These are phyloP conservation scores for Cladosporium phlei DNA, from an alignment of 2,329 filamentous ascomycete species.

Conservation along the genomic window DNA sequence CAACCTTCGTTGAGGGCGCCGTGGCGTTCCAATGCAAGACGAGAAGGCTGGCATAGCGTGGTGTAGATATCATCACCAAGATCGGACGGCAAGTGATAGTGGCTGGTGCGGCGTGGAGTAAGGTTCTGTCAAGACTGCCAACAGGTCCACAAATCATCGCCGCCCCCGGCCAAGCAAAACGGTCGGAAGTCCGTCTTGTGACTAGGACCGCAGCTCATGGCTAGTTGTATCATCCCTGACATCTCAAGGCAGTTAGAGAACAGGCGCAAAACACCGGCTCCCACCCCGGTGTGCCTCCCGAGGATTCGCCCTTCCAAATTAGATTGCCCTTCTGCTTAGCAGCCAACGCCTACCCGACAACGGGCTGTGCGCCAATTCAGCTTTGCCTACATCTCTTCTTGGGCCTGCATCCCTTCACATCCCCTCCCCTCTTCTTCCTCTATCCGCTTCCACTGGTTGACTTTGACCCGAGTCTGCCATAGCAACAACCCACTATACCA, in stretches of 20 bases:
- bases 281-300: neutral
- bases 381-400: conserved; percentile 1
- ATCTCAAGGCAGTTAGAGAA: conserved; percentile 1
- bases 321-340: conserved; percentile 8
- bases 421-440: neutral
- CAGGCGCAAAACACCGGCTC: conserved; percentile 4
- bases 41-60: conserved; percentile 6
- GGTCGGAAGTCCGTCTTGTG: no score
- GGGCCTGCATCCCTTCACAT: conserved; percentile 4
- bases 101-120: conserved; percentile 2
- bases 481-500: neutral
- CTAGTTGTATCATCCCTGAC: conserved; percentile 12
- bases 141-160: conserved; percentile 5
- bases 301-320: conserved; percentile 13
- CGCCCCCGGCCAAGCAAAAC: conserved; percentile 7
- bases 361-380: neutral
- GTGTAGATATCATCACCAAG: neutral
- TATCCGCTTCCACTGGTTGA: conserved; percentile 1
- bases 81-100: neutral
- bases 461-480: conserved; percentile 7
- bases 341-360: conserved; percentile 10
- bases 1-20: neutral
- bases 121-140: conserved; percentile 11
- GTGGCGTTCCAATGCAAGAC: neutral
- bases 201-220: no score